Percentiles rank a stretch among this genome's conserved stretches.
Evolutionary conservation across 202 grass and related monocot species (phyloP).

Genomic region (Cymbopogon flexuosus): DNA sequence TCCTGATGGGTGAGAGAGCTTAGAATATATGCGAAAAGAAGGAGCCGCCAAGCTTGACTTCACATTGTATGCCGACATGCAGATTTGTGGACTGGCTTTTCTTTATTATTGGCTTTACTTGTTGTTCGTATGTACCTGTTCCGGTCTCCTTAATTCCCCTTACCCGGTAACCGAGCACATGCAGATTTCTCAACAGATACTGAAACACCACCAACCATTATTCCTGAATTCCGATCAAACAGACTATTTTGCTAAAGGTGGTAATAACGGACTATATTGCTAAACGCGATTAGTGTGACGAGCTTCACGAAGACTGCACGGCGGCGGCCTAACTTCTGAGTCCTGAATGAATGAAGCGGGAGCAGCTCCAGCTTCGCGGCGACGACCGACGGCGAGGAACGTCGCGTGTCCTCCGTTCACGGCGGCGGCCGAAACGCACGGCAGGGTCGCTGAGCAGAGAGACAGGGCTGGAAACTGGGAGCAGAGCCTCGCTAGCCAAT

Average conservation of each 20-base stretch:
- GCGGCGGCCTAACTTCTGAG: too few relatives aligned
- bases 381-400: background rate
- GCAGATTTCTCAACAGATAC: background rate
- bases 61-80: constrained; percentile 5
- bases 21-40: constrained; percentile 6
- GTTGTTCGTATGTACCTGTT: background rate
- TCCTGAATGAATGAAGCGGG: background rate
- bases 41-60: constrained; percentile 47
- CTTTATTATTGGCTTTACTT: background rate
- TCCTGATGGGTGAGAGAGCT: background rate
- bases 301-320: too few relatives aligned
- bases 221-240: background rate
- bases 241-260: background rate
- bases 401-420: background rate
- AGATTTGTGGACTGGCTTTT: background rate
- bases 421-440: background rate
- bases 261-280: background rate
- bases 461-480: background rate
- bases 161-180: background rate
- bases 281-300: background rate
- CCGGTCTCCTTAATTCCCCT: background rate
- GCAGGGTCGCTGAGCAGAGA: background rate
- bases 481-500: background rate
- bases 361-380: background rate
- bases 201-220: background rate